These are phyloP conservation scores for Butyriboletus loyo DNA, from an alignment of 768 basidiomycete species.

Conservation along the genomic window DNA sequence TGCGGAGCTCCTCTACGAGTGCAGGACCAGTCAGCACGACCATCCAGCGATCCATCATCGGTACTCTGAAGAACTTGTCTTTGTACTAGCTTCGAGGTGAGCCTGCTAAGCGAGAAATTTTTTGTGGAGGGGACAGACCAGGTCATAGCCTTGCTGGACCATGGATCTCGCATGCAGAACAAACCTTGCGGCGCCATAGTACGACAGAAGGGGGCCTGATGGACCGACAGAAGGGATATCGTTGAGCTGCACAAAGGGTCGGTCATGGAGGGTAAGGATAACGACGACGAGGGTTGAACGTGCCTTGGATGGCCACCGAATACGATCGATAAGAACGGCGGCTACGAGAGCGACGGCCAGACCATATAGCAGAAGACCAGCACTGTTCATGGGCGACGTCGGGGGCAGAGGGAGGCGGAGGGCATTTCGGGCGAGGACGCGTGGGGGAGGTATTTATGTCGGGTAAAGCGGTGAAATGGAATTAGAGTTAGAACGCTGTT, in stretches of 20 bases:
- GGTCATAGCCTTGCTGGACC: conserved; percentile 36
- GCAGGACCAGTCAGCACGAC: conserved; percentile 41
- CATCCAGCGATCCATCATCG: conserved; percentile 44
- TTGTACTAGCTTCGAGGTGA: conserved; percentile 28
- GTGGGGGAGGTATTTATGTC: conserved; percentile 33
- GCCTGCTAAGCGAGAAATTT: neutral
- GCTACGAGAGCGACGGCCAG: conserved; percentile 14
- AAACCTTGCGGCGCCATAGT: conserved; percentile 30
- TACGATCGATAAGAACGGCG: conserved; percentile 13
- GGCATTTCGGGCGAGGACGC: conserved; percentile 26
- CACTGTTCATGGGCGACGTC: conserved; percentile 26
- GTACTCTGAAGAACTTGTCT: conserved; percentile 41
- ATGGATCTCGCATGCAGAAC: conserved; percentile 31
- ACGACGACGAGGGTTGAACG: neutral
- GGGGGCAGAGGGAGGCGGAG: conserved; percentile 20
- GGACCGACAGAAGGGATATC: conserved; percentile 37
- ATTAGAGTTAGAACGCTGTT: conserved; percentile 29
- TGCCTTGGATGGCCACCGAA: conserved; percentile 28
- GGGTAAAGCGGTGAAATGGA: conserved; percentile 22
- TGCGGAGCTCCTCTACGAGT: conserved; percentile 50
- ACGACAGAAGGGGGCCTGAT: conserved; percentile 34
- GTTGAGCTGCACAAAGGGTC: conserved; percentile 20
- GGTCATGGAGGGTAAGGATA: neutral
- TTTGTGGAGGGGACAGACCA: conserved; percentile 20
- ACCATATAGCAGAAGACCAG: conserved; percentile 19